Evolutionary conservation across 1,284 basidiomycete genomes (phyloP), one percentile per base, ranked within the genome.

Genomic region (Sporisorium iseilematis-ciliati): DNA sequence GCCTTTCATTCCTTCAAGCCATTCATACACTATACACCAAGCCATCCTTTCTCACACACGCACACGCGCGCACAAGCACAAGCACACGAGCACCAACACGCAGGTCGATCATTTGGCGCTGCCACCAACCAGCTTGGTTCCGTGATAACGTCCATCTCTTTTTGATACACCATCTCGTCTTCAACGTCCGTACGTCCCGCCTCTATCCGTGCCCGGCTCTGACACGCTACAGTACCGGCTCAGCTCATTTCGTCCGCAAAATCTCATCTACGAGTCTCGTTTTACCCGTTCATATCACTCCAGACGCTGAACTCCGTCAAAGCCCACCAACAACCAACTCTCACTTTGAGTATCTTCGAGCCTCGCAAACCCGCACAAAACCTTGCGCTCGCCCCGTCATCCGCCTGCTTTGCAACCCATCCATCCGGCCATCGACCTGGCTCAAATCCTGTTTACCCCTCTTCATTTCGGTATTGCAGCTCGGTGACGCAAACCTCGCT

Each of bases 341-440:
- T n/a, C 12, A 20, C 42, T n/a, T 54, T 40, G 65, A 51, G 23
- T 55, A n/a, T 40, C 59, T 35, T 54, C 49, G 12, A 55, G 33
- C 31, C n/a, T 51, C 52, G 38, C 41, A 29, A 33, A 7, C 4
- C 41, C 18, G 18, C 8, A 26, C 26, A 54, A 23, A 14, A 29
- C 35, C 2, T 40, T 48, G 7, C 20, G 21, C 38, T 29, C 29
- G 7, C n/a, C 45, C 21, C 31, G 42, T 45, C 31, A 29, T 16
- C 35, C 35, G 35, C 16, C 35, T 38, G 35, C 35, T 38, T 10
- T 38, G 35, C 29, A 38, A 20, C 16, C 49, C 26, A 18, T 41
- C 23, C 41, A 8, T 31, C 50, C 55, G 58, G 31, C 23, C 40
- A 26, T 43, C 65, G 54, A 52, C 57, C 21, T 54, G 31, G 31